Percentiles rank a stretch among this genome's conserved stretches.
Evolutionary conservation across 2,329 filamentous ascomycete genomes (phyloP).

Genomic region (Ophiostoma angusticollis): DNA sequence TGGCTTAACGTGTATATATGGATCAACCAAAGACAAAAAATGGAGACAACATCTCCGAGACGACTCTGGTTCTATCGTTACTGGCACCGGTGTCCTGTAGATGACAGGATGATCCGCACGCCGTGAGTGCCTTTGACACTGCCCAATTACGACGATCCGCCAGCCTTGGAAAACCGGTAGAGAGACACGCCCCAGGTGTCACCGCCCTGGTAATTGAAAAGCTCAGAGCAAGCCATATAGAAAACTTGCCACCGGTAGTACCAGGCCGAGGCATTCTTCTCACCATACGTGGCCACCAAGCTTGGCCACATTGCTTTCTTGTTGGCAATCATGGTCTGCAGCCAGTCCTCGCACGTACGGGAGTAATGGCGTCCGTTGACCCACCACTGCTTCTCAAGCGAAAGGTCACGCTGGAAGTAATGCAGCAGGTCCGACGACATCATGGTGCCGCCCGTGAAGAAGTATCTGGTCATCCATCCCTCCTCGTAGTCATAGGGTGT

Average conservation of each 20-base stretch:
- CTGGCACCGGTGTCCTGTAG: too few relatives aligned
- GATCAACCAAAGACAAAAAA: not conserved
- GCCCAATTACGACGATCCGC: not conserved
- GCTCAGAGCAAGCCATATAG: slow-evolving; percentile 57
- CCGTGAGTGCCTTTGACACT: not conserved
- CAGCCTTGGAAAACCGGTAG: slow-evolving; percentile 50
- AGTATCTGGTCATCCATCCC: slow-evolving; percentile 63
- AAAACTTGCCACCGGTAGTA: slow-evolving; percentile 62
- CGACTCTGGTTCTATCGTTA: not conserved
- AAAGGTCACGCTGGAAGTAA: slow-evolving; percentile 52
- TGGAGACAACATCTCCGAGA: not conserved
- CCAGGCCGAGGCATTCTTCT: slow-evolving; percentile 46
- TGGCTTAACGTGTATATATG: slow-evolving; percentile 8
- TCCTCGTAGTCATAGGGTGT: slow-evolving; percentile 59
- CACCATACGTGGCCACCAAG: slow-evolving; percentile 51
- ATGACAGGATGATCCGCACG: not conserved
- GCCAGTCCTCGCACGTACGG: slow-evolving; percentile 58
- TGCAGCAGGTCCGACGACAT: slow-evolving; percentile 52
- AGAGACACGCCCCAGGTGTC: slow-evolving; percentile 58
- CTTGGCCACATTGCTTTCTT: slow-evolving; percentile 51
- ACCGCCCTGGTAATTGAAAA: slow-evolving; percentile 52
- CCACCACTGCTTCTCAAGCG: slow-evolving; percentile 55
- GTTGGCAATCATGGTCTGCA: slow-evolving; percentile 44
- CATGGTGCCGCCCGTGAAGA: slow-evolving; percentile 65
- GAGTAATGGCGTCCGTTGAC: slow-evolving; percentile 56